phyloP scores from a whole-genome alignment of 352 stramenopile genomes.

The Pythium rishiriense region DNA sequence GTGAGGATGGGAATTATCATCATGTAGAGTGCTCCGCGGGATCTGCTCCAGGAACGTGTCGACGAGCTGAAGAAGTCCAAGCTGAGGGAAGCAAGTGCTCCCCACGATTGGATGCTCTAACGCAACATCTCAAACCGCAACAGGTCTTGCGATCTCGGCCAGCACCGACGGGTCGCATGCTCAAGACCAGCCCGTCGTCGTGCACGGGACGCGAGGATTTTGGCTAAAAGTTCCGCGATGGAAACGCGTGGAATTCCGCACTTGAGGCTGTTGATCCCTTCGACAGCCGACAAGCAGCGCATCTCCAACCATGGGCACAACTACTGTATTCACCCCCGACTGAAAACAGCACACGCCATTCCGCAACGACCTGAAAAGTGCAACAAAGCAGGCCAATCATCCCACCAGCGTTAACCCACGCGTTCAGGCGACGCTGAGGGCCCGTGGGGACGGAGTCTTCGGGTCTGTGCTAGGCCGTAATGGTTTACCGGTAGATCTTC shows the following conservation, averaged over 20 bases:
- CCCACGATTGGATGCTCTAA: background rate
- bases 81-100: background rate
- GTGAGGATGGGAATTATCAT: background rate
- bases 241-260: background rate
- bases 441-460: too few species aligned
- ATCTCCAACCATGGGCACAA: slow-evolving; percentile 12
- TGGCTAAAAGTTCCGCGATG: background rate
- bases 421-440: too few species aligned
- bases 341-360: background rate
- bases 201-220: background rate
- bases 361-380: background rate
- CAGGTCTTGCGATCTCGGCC: background rate
- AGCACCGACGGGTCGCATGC: background rate
- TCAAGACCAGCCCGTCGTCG: background rate
- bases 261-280: slow-evolving; percentile 13
- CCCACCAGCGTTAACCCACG: too few species aligned
- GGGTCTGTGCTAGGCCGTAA: too few species aligned
- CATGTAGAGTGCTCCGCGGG: background rate
- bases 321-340: slow-evolving; percentile 3
- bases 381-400: background rate
- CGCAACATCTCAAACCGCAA: slow-evolving; percentile 12
- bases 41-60: background rate
- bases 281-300: slow-evolving; percentile 9
- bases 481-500: too few species aligned
- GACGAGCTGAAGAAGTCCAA: background rate